Percentiles rank a stretch among this genome's conserved stretches.
Evolutionary conservation across 129 eudicot genomes (phyloP).

Genomic region (Mikania micrantha): DNA sequence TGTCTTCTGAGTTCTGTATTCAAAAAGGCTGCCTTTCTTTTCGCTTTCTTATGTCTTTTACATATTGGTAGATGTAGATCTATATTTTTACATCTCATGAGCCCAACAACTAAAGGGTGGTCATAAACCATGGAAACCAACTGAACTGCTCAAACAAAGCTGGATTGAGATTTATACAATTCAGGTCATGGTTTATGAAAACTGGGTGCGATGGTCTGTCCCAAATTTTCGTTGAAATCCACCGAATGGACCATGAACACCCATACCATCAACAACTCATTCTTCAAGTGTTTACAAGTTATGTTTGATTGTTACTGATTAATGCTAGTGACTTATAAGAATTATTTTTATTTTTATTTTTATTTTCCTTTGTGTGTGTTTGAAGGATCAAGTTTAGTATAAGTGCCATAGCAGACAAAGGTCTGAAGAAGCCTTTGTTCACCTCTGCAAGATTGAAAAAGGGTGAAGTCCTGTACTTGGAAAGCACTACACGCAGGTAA

Average conservation of each 20-base stretch:
- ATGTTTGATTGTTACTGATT: constrained; percentile 6
- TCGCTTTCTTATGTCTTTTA: not conserved
- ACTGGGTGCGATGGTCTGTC: not conserved
- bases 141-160: not conserved
- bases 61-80: not conserved
- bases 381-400: constrained; percentile 88
- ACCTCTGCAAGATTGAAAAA: constrained; percentile 94
- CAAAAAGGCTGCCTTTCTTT: not conserved
- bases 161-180: not conserved
- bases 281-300: not conserved
- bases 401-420: constrained; percentile 94
- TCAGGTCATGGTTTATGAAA: not conserved
- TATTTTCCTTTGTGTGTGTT: too few species aligned
- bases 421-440: constrained; percentile 75
- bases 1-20: constrained; percentile 10
- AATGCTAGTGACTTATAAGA: not conserved
- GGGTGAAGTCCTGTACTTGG: constrained; percentile 92
- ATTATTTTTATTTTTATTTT: too few species aligned
- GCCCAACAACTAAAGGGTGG: not conserved
- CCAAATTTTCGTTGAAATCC: not conserved
- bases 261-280: not conserved
- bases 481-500: constrained; percentile 86
- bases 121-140: not conserved
- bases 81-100: not conserved
- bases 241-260: not conserved